phyloP scores from a whole-genome alignment of 768 basidiomycete genomes.

The Mycena latifolia region DNA sequence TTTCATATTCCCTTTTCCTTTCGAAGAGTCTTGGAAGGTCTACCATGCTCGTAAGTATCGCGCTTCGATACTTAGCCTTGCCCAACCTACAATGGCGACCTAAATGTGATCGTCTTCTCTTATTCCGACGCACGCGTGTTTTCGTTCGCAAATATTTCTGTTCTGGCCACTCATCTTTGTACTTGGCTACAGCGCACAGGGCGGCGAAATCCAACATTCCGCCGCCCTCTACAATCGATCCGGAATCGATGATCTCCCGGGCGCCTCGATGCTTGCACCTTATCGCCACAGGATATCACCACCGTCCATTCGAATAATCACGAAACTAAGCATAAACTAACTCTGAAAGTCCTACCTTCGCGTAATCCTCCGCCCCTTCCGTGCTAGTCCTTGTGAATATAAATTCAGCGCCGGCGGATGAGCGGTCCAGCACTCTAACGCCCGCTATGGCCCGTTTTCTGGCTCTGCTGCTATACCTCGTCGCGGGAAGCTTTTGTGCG shows the following conservation, averaged over 20 bases:
- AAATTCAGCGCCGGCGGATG: constrained; percentile 16
- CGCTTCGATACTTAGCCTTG: constrained; percentile 41
- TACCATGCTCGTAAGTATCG: constrained; percentile 29
- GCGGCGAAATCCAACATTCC: too few species aligned
- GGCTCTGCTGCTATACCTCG: constrained; percentile 24
- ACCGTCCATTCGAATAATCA: constrained; percentile 22
- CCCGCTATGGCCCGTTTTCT: constrained; percentile 10
- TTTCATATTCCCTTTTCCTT: not conserved
- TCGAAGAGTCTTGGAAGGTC: constrained; percentile 7
- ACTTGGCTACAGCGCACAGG: too few species aligned
- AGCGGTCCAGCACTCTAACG: constrained; percentile 35
- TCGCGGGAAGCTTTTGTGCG: not conserved
- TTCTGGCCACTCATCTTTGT: too few species aligned
- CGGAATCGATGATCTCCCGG: too few species aligned
- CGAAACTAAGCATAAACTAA: constrained; percentile 17
- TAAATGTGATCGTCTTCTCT: constrained; percentile 31
- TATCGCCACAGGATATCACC: constrained; percentile 13
- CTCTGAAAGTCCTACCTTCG: constrained; percentile 13
- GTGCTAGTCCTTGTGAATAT: constrained; percentile 10
- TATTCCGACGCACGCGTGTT: not conserved
- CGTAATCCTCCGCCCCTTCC: constrained; percentile 27
- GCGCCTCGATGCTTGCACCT: too few species aligned
- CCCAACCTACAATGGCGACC: constrained; percentile 12
- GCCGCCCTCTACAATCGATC: too few species aligned
- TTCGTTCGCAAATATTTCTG: not conserved